A percentile compares a stretch with the other conserved stretches of the same genome.
These are phyloP conservation scores for Acmispon strigosus DNA, from an alignment of 306 rosid genomes.

Conservation along the genomic window DNA sequence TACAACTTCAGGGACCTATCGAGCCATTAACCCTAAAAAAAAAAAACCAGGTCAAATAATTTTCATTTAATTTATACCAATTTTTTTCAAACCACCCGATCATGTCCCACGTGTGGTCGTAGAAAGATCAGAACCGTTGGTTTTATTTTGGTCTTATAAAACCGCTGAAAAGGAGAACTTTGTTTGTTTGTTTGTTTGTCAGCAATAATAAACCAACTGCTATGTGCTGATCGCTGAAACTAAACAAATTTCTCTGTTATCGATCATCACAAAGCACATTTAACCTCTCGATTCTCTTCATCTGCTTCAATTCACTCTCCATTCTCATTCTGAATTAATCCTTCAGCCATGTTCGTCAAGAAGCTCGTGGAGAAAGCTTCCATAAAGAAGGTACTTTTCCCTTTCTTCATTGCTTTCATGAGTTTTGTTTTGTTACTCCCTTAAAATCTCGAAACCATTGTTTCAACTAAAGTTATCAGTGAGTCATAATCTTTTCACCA, in stretches of 20 bases:
- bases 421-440: not conserved
- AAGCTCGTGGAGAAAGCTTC: slow-evolving; percentile 87
- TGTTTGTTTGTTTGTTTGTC: too few species aligned
- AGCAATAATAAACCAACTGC: slow-evolving; percentile 34
- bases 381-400: slow-evolving; percentile 47
- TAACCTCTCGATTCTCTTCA: not conserved
- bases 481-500: not conserved
- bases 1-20: too few species aligned
- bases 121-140: slow-evolving; percentile 16
- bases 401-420: not conserved
- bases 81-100: not conserved
- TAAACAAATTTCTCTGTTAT: not conserved
- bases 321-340: not conserved
- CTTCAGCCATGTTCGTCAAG: slow-evolving; percentile 81
- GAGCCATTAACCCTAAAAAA: too few species aligned
- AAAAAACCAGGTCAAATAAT: slow-evolving; percentile 23
- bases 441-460: not conserved
- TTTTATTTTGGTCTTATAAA: slow-evolving; percentile 16
- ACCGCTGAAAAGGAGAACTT: slow-evolving; percentile 18
- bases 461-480: not conserved
- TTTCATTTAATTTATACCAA: not conserved
- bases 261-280: slow-evolving; percentile 54
- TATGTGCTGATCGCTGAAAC: not conserved
- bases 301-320: not conserved
- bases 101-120: slow-evolving; percentile 33